These are phyloP conservation scores for Xylariaceae sp. DNA, from an alignment of 2,329 filamentous ascomycete genomes.

Conservation along the genomic window DNA sequence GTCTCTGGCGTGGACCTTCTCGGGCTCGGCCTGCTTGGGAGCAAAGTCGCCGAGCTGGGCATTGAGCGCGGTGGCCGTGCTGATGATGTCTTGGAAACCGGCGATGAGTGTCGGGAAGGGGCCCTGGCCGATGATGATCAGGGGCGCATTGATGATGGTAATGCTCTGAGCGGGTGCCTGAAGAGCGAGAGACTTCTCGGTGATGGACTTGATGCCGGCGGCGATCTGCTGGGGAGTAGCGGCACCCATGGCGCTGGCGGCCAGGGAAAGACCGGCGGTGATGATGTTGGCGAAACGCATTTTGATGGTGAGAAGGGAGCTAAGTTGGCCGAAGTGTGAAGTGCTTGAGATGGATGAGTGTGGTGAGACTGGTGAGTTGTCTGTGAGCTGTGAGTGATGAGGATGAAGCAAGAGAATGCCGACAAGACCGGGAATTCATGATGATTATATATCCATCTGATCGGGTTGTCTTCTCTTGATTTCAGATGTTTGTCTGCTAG, in stretches of 20 bases:
- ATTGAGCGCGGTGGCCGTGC: not conserved
- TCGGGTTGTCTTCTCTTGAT: not conserved
- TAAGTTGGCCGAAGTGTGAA: not conserved
- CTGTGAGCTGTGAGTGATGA: not conserved
- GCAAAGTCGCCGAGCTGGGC: not conserved
- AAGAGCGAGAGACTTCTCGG: not conserved
- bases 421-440: not conserved
- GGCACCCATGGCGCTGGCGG: not conserved
- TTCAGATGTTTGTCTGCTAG: not conserved
- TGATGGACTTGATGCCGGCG: not conserved
- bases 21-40: not conserved
- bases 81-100: constrained; percentile 3
- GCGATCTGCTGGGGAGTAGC: constrained; percentile 1
- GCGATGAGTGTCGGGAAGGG: constrained; percentile 1
- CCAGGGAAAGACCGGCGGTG: not conserved
- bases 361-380: not conserved
- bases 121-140: constrained; percentile 5
- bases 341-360: not conserved
- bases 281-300: constrained; percentile 7
- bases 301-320: not conserved
- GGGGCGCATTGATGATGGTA: constrained; percentile 3
- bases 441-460: constrained; percentile 1
- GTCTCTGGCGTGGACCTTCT: not conserved
- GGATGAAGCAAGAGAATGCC: not conserved
- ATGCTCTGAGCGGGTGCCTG: constrained; percentile 6